Evolutionary conservation across 1,284 basidiomycete species (phyloP).

Genomic region (Rhodotorula glutinis): DNA sequence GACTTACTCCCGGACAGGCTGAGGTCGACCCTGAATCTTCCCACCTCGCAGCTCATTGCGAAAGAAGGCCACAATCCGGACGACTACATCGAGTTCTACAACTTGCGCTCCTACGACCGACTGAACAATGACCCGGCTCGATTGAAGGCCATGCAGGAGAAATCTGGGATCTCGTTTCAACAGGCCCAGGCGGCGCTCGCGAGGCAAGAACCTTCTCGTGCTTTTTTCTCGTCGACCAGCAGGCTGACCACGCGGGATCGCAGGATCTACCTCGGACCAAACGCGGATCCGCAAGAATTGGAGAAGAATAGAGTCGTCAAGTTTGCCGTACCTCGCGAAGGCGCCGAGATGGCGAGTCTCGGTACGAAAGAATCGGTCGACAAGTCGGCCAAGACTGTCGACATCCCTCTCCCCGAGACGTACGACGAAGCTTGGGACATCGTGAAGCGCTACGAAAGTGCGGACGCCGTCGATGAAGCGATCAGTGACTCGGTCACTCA

Average conservation of each 20-base stretch:
- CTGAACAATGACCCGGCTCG: slow-evolving; percentile 16
- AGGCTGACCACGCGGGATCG: neutral
- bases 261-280: slow-evolving; percentile 32
- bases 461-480: slow-evolving; percentile 36
- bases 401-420: slow-evolving; percentile 39
- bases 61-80: slow-evolving; percentile 77
- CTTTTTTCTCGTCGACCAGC: too few species aligned
- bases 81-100: slow-evolving; percentile 77
- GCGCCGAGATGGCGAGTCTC: slow-evolving; percentile 26
- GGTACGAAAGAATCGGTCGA: slow-evolving; percentile 12
- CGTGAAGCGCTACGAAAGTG: slow-evolving; percentile 38
- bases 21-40: too few species aligned
- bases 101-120: slow-evolving; percentile 82
- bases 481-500: slow-evolving; percentile 73
- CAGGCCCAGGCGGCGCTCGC: slow-evolving; percentile 82
- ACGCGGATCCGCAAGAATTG: slow-evolving; percentile 23
- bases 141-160: slow-evolving; percentile 59
- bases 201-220: too few species aligned
- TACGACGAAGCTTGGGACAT: slow-evolving; percentile 43
- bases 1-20: too few species aligned
- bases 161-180: slow-evolving; percentile 73
- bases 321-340: slow-evolving; percentile 25
- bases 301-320: slow-evolving; percentile 38
- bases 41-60: slow-evolving; percentile 51
- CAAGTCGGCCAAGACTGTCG: slow-evolving; percentile 21